phyloP scores from a whole-genome alignment of 495 filamentous ascomycete genomes.

The Astrocystis sublimbata region DNA sequence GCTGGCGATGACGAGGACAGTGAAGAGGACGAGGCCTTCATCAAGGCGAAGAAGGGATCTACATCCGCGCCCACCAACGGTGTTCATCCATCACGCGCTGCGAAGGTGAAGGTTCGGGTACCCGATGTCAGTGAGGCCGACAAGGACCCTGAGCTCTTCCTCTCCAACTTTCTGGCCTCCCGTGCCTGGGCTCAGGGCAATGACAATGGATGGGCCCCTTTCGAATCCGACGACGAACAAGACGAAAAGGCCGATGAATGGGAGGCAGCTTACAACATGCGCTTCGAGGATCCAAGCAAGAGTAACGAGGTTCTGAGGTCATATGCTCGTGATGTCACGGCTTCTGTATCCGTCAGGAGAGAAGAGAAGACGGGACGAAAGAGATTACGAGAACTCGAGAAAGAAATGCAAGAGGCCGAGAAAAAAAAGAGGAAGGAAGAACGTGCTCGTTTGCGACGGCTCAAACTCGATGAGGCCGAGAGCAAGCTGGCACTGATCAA shows the following conservation, averaged over 20 bases:
- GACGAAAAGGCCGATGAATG: conserved; percentile 79
- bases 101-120: conserved; percentile 51
- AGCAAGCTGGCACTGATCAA: conserved; percentile 80
- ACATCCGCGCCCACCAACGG: conserved; percentile 29
- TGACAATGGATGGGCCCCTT: conserved; percentile 63
- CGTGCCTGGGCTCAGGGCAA: conserved; percentile 80
- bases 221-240: conserved; percentile 91
- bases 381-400: conserved; percentile 73
- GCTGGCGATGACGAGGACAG: conserved; percentile 56
- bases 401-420: conserved; percentile 73
- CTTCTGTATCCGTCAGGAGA: conserved; percentile 76
- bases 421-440: conserved; percentile 76
- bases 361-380: conserved; percentile 76
- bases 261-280: conserved; percentile 93
- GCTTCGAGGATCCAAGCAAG: conserved; percentile 87
- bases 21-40: conserved; percentile 71
- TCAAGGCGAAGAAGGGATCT: conserved; percentile 49
- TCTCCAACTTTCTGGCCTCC: conserved; percentile 85
- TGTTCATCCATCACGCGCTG: conserved; percentile 49
- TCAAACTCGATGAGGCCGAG: conserved; percentile 87
- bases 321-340: conserved; percentile 81
- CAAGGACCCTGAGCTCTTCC: conserved; percentile 83
- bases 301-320: conserved; percentile 82
- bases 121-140: conserved; percentile 77
- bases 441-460: conserved; percentile 75